A percentile compares a stretch with the other conserved stretches of the same genome.
phyloP scores from a whole-genome alignment of 371 early-diverging fungal genomes.

The Batkoa obscura region DNA sequence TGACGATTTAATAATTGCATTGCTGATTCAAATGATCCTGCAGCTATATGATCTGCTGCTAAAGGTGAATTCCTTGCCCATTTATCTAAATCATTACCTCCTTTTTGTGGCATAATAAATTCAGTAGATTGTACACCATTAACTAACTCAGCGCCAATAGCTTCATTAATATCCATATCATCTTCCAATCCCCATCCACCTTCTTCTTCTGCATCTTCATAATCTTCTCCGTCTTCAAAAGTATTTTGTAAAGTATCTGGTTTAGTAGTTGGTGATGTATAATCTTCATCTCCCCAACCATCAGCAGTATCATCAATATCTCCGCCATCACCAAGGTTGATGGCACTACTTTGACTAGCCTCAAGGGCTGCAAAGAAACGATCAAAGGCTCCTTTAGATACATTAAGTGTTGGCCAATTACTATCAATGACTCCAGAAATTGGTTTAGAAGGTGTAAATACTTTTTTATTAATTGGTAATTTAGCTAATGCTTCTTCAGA shows the following conservation, averaged over 20 bases:
- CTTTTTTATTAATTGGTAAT: constrained; percentile 19
- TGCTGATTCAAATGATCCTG: constrained; percentile 82
- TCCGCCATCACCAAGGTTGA: background rate
- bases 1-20: constrained; percentile 84
- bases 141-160: constrained; percentile 32
- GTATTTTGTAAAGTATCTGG: too few relatives aligned
- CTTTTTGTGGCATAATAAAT: constrained; percentile 47
- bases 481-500: constrained; percentile 39
- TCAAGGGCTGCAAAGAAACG: background rate
- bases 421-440: background rate
- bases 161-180: constrained; percentile 37
- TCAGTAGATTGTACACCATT: constrained; percentile 39
- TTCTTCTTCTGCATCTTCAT: constrained; percentile 23
- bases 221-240: constrained; percentile 13
- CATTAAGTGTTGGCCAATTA: background rate
- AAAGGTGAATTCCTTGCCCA: constrained; percentile 70
- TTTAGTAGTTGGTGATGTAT: background rate
- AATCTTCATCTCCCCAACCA: background rate
- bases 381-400: background rate
- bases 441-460: constrained; percentile 24
- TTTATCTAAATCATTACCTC: constrained; percentile 35
- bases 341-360: background rate
- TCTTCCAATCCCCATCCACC: constrained; percentile 32
- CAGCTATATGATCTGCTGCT: constrained; percentile 79
- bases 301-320: background rate